A percentile compares a stretch with the other conserved stretches of the same genome.
These are phyloP conservation scores for Saksenaea vasiformis DNA, from an alignment of 371 early-diverging fungal species.

Conservation along the genomic window DNA sequence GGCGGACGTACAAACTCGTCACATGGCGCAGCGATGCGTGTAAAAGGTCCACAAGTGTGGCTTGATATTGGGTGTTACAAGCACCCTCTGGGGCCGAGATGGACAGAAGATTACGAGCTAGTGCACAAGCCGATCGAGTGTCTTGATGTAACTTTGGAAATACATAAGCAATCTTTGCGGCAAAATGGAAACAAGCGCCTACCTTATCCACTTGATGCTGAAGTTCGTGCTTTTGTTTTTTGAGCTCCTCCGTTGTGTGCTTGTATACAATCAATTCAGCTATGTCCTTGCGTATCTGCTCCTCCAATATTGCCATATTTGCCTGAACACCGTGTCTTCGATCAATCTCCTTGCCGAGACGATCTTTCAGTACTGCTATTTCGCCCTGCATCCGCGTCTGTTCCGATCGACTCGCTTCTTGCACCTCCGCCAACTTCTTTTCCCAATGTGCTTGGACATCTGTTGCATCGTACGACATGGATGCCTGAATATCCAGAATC, in stretches of 20 bases:
- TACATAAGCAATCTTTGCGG: background rate
- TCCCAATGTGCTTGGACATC: constrained; percentile 34
- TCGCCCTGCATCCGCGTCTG: background rate
- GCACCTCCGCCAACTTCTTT: constrained; percentile 18
- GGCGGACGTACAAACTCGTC: background rate
- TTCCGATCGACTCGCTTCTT: constrained; percentile 8
- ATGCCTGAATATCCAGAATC: constrained; percentile 22
- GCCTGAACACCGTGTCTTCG: constrained; percentile 2
- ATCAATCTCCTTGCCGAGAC: constrained; percentile 13
- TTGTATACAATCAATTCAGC: background rate
- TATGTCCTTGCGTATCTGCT: background rate
- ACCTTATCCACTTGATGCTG: background rate
- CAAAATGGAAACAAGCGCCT: background rate
- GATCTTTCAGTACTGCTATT: constrained; percentile 10
- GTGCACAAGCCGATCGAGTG: background rate
- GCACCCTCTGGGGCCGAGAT: background rate
- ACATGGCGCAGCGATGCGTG: background rate
- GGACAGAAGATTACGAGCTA: background rate
- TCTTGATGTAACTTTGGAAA: background rate
- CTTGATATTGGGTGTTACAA: background rate
- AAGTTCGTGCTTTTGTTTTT: background rate
- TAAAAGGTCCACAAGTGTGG: background rate
- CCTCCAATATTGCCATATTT: background rate
- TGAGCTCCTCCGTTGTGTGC: background rate
- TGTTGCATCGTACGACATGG: constrained; percentile 33